Evolutionary conservation across 139 green algal species (phyloP), one percentile per base, ranked within the genome.

Genomic region (Raphidocelis subcapitata): DNA sequence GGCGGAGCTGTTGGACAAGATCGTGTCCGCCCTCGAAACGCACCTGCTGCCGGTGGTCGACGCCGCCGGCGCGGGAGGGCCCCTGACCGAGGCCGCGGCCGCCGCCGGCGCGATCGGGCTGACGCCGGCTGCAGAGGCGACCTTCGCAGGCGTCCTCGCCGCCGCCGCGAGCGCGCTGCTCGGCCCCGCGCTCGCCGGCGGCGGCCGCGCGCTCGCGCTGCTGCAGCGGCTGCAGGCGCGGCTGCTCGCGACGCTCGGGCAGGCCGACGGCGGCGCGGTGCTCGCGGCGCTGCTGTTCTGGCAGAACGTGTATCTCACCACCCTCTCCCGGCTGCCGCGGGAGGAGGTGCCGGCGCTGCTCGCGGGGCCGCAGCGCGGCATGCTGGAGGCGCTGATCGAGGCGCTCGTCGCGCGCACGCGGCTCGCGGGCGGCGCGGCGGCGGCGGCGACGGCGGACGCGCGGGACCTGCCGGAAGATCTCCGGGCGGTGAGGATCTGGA

Each of bases 401-500:
- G 74, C 63, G 21, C 72, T 92, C 57, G 77, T 92, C 68, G 62
- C 70, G 54, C 69, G 86, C 16, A 79, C 84, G 28, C 62, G 69
- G 18, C 81, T 91, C 31, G 52, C 60, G 2, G 62, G 72, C 0
- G 65, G 59, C 18, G 72, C 76, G 33, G 59, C 76, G 16, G 23
- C 54, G 14, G 56, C 26, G 3, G 68, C 76, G 20, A 91, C 85
- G 3, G 86, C 86, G 0, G 86, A 92, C 51, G 85, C 85, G 2
- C 33, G 86, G 2, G 86, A 92, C 55, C 60, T 92, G 20, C 86
- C 86, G 2, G 84, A 85, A 23, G 69, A 82, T 1, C 80, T 83
- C 41, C 74, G 77, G 26, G 79, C 74, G 81, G 84, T 90, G 76
- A 54, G 85, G 21, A 67, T 23, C 0, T 71, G 20, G 3, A 2